A percentile compares a stretch with the other conserved stretches of the same genome.
Evolutionary conservation across 1,284 basidiomycete genomes (phyloP).

Genomic region (Uromyces viciae-fabae): DNA sequence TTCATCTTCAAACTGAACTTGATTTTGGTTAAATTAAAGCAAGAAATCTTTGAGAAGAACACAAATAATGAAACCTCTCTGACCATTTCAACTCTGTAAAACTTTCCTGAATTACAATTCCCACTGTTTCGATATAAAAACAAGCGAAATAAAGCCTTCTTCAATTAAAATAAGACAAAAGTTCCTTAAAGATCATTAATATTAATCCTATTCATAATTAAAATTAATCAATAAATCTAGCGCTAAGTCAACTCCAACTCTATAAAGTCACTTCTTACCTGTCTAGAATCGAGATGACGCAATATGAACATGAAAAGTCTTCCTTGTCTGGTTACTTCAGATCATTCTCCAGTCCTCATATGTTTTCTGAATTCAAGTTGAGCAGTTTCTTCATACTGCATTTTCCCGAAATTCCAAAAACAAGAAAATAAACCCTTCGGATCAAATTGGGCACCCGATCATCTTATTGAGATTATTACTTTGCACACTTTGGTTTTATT

Average conservation of each 20-base stretch:
- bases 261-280: background rate
- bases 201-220: too few relatives aligned
- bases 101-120: too few relatives aligned
- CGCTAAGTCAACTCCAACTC: background rate
- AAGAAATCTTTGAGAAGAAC: too few relatives aligned
- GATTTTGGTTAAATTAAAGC: too few relatives aligned
- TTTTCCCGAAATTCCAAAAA: background rate
- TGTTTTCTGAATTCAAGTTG: conserved; percentile 22
- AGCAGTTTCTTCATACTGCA: background rate
- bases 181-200: background rate
- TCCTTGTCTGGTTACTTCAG: background rate
- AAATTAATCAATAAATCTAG: background rate
- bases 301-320: background rate
- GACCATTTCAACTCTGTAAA: too few relatives aligned
- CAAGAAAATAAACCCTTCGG: background rate
- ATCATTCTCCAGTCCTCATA: conserved; percentile 2
- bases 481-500: background rate
- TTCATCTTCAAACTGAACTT: too few relatives aligned
- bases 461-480: background rate
- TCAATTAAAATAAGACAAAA: background rate
- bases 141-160: too few relatives aligned
- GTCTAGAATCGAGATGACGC: background rate
- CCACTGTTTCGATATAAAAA: too few relatives aligned
- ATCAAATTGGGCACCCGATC: background rate
- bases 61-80: too few relatives aligned